phyloP scores from a whole-genome alignment of 371 early-diverging fungal species.

The Rhizopus stolonifer region DNA sequence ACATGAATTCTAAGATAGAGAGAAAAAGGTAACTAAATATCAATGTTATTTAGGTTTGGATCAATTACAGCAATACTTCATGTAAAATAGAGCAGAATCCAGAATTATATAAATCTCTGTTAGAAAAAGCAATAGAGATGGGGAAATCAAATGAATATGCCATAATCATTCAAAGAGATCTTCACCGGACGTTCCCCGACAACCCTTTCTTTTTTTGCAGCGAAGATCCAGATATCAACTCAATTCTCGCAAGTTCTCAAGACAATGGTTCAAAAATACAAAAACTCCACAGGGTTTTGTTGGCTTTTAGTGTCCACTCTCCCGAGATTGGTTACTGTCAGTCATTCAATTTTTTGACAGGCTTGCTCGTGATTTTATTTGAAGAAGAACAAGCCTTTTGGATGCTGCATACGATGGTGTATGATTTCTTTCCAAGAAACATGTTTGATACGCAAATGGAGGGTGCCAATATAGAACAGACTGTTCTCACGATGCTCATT shows the following conservation, averaged over 20 bases:
- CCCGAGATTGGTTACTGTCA: slow-evolving; percentile 85
- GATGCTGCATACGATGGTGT: slow-evolving; percentile 74
- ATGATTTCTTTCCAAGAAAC: slow-evolving; percentile 71
- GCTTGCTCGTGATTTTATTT: slow-evolving; percentile 72
- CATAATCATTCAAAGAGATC: slow-evolving; percentile 72
- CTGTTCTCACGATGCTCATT: slow-evolving; percentile 66
- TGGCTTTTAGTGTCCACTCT: slow-evolving; percentile 65
- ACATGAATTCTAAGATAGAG: no score
- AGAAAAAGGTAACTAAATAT: neutral
- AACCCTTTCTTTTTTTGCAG: slow-evolving; percentile 65
- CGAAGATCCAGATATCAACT: slow-evolving; percentile 14
- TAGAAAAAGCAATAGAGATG: slow-evolving; percentile 50
- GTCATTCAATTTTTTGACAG: slow-evolving; percentile 80
- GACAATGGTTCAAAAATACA: slow-evolving; percentile 56
- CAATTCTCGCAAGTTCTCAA: slow-evolving; percentile 27
- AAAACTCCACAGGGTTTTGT: slow-evolving; percentile 68
- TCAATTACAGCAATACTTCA: slow-evolving; percentile 78
- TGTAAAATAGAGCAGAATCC: slow-evolving; percentile 55
- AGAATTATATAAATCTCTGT: slow-evolving; percentile 56
- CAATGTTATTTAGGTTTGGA: slow-evolving; percentile 62
- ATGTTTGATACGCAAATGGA: slow-evolving; percentile 81
- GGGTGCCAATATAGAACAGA: slow-evolving; percentile 76
- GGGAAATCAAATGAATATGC: slow-evolving; percentile 59
- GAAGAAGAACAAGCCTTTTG: slow-evolving; percentile 82
- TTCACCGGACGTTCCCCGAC: slow-evolving; percentile 82